Conservation (phyloP, 2,329 filamentous ascomycete species). For the Neonectria coccinea region DNA sequence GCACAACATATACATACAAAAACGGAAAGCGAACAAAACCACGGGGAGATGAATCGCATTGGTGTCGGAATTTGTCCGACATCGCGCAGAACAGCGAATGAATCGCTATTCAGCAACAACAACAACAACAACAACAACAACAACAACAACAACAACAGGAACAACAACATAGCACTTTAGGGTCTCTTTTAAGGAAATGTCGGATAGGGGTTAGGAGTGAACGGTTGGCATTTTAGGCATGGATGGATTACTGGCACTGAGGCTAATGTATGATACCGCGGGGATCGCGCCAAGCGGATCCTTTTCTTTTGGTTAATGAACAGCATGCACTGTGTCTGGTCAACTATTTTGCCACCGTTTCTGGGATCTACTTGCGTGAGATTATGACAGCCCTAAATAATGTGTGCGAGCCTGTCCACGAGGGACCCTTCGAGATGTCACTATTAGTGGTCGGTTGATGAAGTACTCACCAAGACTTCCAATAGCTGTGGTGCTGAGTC, state of each 20-base stretch:
- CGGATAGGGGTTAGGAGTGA: constrained; percentile 23
- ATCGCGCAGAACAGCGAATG: constrained; percentile 29
- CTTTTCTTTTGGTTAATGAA: constrained; percentile 29
- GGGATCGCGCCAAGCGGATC: constrained; percentile 32
- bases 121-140: neutral
- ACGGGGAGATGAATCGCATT: constrained; percentile 22
- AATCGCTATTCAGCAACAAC: constrained; percentile 18
- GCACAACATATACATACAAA: constrained; percentile 23
- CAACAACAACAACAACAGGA: constrained; percentile 10
- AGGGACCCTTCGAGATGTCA: neutral
- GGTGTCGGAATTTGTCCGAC: constrained; percentile 35
- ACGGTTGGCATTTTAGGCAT: constrained; percentile 36
- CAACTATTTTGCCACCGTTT: neutral
- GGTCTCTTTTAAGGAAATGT: constrained; percentile 23
- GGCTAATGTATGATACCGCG: constrained; percentile 44
- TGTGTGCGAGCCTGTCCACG: neutral
- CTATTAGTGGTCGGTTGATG: neutral
- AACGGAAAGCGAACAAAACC: constrained; percentile 24
- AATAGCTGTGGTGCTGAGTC: constrained; percentile 39
- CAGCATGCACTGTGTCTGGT: constrained; percentile 10
- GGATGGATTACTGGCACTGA: constrained; percentile 40
- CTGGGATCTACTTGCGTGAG: neutral
- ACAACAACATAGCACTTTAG: constrained; percentile 14
- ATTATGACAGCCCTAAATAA: neutral
- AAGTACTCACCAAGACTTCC: neutral